phyloP scores from a whole-genome alignment of 2,329 filamentous ascomycete genomes.

The Pseudogymnoascus sp. region DNA sequence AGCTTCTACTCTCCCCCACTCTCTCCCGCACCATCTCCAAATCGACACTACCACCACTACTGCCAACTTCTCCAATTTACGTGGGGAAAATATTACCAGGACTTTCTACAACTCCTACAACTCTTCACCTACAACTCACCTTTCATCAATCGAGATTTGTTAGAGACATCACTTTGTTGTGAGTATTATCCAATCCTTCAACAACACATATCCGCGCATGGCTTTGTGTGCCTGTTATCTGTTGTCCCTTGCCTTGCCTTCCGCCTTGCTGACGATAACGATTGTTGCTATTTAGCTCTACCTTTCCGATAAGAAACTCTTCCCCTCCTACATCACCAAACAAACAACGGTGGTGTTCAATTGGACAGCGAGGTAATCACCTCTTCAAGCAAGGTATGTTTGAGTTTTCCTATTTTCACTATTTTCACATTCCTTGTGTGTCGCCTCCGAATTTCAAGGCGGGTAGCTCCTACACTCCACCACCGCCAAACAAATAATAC shows the following conservation, averaged over 20 bases:
- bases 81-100: background rate
- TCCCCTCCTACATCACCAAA: constrained; percentile 4
- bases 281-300: background rate
- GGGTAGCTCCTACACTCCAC: background rate
- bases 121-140: background rate
- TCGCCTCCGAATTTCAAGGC: background rate
- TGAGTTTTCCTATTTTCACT: background rate
- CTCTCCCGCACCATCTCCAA: constrained; percentile 1
- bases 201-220: background rate
- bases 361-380: constrained; percentile 6
- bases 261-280: background rate
- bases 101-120: background rate
- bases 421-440: background rate
- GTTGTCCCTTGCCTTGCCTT: constrained; percentile 2
- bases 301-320: background rate
- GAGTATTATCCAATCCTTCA: constrained; percentile 4
- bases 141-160: background rate
- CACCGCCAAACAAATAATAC: background rate
- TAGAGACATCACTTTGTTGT: background rate
- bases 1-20: background rate
- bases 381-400: constrained; percentile 7
- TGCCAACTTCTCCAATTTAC: constrained; percentile 4
- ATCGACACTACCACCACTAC: background rate
- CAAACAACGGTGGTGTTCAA: constrained; percentile 7
- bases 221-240: background rate